Percentiles rank a stretch among this genome's conserved stretches.
Evolutionary conservation across 129 eudicot species (phyloP).

Genomic region (Artemisia argyi): DNA sequence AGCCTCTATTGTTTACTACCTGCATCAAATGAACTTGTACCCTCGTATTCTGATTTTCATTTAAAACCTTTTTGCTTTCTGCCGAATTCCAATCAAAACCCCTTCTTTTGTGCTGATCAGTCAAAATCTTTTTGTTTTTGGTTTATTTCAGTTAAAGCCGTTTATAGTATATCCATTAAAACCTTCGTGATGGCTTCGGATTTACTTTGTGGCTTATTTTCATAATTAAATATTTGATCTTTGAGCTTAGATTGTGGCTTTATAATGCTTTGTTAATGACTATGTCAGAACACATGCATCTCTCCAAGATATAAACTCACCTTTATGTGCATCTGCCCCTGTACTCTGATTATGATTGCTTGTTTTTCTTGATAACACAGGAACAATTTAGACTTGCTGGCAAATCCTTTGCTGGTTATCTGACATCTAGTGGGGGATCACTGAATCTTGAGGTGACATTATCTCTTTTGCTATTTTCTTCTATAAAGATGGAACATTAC

Average conservation of each 20-base stretch:
- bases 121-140: background rate
- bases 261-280: slow-evolving; percentile 5
- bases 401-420: slow-evolving; percentile 36
- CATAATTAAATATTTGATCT: background rate
- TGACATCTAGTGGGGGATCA: slow-evolving; percentile 26
- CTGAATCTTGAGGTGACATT: slow-evolving; percentile 30
- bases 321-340: background rate
- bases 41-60: too few species aligned
- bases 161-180: background rate
- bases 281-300: background rate
- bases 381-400: slow-evolving; percentile 41
- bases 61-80: too few species aligned
- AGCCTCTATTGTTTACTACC: too few species aligned
- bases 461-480: background rate
- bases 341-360: slow-evolving; percentile 12
- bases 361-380: slow-evolving; percentile 21
- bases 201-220: background rate
- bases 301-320: background rate
- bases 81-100: background rate
- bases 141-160: background rate
- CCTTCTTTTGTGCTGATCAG: background rate
- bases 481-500: background rate
- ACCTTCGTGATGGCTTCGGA: background rate
- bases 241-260: background rate
- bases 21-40: too few species aligned